phyloP scores from a whole-genome alignment of 805 yeast genomes.

The Ogataea zsoltii region DNA sequence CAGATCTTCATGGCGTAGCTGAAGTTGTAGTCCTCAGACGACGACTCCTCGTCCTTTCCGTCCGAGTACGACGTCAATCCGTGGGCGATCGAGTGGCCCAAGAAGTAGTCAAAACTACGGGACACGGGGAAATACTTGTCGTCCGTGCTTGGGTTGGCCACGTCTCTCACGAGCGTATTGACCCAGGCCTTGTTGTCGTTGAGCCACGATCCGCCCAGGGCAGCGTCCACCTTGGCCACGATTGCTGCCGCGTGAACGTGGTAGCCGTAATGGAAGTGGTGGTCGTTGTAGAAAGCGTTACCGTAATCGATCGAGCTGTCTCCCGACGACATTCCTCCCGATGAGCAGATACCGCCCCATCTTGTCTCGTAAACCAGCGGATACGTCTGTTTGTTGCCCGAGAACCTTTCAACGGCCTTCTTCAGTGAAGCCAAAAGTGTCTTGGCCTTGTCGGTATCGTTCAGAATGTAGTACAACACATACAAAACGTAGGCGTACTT shows the following conservation, averaged over 20 bases:
- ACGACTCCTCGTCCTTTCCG: slow-evolving; percentile 66
- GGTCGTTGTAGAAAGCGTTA: slow-evolving; percentile 70
- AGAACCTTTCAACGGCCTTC: slow-evolving; percentile 65
- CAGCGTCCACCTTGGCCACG: slow-evolving; percentile 53
- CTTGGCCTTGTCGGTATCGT: slow-evolving; percentile 52
- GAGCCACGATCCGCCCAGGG: slow-evolving; percentile 53
- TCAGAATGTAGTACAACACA: slow-evolving; percentile 62
- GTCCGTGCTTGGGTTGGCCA: slow-evolving; percentile 53
- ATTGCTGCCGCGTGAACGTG: slow-evolving; percentile 72
- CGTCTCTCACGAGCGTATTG: slow-evolving; percentile 60
- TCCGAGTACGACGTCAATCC: slow-evolving; percentile 58
- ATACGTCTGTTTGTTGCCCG: slow-evolving; percentile 60
- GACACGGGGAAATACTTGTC: slow-evolving; percentile 59
- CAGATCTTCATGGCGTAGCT: slow-evolving; percentile 67
- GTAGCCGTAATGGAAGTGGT: slow-evolving; percentile 76
- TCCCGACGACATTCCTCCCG: slow-evolving; percentile 51
- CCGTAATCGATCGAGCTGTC: slow-evolving; percentile 66
- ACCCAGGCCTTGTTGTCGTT: slow-evolving; percentile 53
- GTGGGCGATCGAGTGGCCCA: slow-evolving; percentile 71
- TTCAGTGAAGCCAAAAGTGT: slow-evolving; percentile 59
- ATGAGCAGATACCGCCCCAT: slow-evolving; percentile 74
- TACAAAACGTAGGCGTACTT: slow-evolving; percentile 84
- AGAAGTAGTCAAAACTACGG: slow-evolving; percentile 63
- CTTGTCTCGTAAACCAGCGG: slow-evolving; percentile 76
- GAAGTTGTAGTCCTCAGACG: slow-evolving; percentile 66